Evolutionary conservation across 225 moss, liverwort and hornwort genomes (phyloP), one percentile per base, ranked within the genome.

Genomic region (Bryum argenteum): DNA sequence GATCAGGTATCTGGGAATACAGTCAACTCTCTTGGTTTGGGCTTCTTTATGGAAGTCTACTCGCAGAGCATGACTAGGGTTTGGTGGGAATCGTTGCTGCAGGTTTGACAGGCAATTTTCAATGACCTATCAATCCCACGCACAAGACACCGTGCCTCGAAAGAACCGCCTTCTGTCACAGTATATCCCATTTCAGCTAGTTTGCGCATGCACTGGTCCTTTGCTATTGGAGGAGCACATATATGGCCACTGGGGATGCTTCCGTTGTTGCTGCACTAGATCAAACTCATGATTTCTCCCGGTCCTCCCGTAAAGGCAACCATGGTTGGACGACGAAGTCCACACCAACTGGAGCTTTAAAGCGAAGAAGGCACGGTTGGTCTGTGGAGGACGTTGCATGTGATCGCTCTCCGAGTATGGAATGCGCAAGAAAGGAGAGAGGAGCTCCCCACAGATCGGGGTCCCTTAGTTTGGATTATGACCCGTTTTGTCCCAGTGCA

Each of bases 231-330:
- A 50, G 71, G 65, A 71, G 66, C 41, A 48, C 57, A 71, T 16
- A 26, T 15, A 81, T 81, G 81, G 77, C 81, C 24, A 73, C 77
- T 48, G 59, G 70, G 53, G 54, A 77, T 51, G 44, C 77, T 51
- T 65, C 69, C 41, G 50, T 50, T 54, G 48, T 65, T 40, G 57
- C 42, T 37, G 71, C 43, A 18, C 41, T 53, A 2, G 77, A 81
- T 69, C 77, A 53, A 63, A 40, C 69, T 1, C 68, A 69, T 73
- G 73, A 69, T 44, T 77, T 77, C 41, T 54, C 53, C 58, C 77
- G 68, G 13, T 59, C 54, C 59, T 57, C 57, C 43, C 63, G 42
- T 69, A 63, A 69, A 45, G 65, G 57, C 19, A 62, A 57, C 41
- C 65, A 69, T 22, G 65, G 69, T 52, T 70, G 77, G 77, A 22